Evolutionary conservation across 306 rosid species (phyloP).

Genomic region (Abrus pulchellus): DNA sequence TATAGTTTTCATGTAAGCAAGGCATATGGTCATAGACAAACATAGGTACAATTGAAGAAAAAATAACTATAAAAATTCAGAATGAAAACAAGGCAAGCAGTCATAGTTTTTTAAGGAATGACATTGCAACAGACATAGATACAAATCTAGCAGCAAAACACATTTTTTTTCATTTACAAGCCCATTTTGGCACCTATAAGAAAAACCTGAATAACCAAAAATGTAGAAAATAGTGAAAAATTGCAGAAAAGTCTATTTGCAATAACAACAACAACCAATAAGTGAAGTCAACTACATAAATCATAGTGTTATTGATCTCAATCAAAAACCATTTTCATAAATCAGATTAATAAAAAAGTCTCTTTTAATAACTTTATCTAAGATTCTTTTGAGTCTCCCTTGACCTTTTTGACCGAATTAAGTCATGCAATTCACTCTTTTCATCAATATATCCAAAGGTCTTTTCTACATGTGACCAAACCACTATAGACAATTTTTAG

Average conservation of each 20-base stretch:
- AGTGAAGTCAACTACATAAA: too few species aligned
- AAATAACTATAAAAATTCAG: slow-evolving; percentile 21
- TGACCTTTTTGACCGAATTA: too few species aligned
- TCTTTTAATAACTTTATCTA: too few species aligned
- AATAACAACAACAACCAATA: background rate
- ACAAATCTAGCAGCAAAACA: slow-evolving; percentile 24
- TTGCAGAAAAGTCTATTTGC: slow-evolving; percentile 15
- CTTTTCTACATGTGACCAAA: too few species aligned
- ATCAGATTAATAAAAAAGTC: too few species aligned
- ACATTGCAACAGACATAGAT: slow-evolving; percentile 9
- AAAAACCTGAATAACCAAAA: slow-evolving; percentile 32
- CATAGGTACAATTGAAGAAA: background rate
- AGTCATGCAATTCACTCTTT: too few species aligned
- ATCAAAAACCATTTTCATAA: too few species aligned
- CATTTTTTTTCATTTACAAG: slow-evolving; percentile 3
- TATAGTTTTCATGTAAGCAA: background rate
- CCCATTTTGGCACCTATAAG: background rate
- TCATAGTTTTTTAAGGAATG: background rate
- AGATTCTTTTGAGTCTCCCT: too few species aligned
- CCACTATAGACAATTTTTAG: too few species aligned
- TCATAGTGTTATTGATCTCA: too few species aligned
- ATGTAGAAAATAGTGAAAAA: background rate
- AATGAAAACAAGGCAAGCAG: slow-evolving; percentile 31
- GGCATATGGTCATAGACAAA: slow-evolving; percentile 1
- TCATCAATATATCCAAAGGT: too few species aligned